These are phyloP conservation scores for Fusarium tjaetaba DNA, from an alignment of 2,329 filamentous ascomycete genomes.

Conservation along the genomic window DNA sequence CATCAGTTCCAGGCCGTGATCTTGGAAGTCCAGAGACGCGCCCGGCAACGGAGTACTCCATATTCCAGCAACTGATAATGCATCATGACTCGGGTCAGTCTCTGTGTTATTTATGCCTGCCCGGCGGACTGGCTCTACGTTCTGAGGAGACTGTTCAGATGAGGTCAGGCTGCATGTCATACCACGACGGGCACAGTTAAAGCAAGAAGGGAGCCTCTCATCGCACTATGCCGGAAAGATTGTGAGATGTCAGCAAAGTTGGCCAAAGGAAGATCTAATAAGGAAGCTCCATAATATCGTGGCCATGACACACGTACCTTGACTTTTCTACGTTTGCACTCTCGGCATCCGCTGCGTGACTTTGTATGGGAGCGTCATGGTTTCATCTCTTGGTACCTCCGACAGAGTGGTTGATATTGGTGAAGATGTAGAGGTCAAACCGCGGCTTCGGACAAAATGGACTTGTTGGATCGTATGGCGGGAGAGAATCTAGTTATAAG, in stretches of 20 bases:
- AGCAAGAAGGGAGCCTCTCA: not conserved
- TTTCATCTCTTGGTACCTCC: too few relatives aligned
- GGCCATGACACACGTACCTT: not conserved
- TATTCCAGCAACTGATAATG: not conserved
- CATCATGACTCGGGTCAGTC: not conserved
- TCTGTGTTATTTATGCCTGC: not conserved
- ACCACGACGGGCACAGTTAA: not conserved
- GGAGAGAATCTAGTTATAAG: too few relatives aligned
- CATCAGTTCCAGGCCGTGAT: not conserved
- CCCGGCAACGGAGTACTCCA: not conserved
- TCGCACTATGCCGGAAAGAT: not conserved
- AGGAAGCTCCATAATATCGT: not conserved
- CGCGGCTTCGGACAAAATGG: too few relatives aligned
- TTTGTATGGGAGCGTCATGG: too few relatives aligned
- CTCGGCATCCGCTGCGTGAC: not conserved
- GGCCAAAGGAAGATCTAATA: not conserved
- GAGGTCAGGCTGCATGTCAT: not conserved
- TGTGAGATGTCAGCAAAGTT: not conserved
- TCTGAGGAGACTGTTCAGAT: not conserved
- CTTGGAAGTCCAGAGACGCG: not conserved
- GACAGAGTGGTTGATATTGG: too few relatives aligned
- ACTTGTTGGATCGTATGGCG: too few relatives aligned
- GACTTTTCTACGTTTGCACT: not conserved
- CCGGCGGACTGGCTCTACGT: accelerated
- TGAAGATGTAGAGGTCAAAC: too few relatives aligned